Base-by-base conservation (phyloP, 2,329 filamentous ascomycete species). In the Penicillium sp. region DNA sequence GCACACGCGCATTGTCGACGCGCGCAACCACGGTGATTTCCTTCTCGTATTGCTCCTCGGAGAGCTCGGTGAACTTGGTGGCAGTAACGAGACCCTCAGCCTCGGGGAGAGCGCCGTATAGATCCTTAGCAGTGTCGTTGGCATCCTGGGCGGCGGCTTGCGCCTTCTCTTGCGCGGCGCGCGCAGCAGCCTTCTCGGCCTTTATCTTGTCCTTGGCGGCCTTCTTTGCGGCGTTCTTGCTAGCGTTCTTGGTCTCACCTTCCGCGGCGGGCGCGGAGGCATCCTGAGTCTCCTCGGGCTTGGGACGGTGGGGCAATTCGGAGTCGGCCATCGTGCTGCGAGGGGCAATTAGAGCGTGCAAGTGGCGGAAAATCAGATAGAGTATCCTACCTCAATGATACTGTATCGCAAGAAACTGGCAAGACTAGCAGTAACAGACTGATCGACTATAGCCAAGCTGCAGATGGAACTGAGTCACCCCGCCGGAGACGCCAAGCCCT, bases 141-240 rank as follows among this genome's bases (percentile, higher is more conserved):
- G 85, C 85, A 55, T 87, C 83, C 44, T 81, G 82, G 32, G 84
- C 82, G 32, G 85, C 86, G 58, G 86, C 85, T 55, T 85, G 83
- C 41, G 84, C 84, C 57, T 88, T 88, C 69, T 89, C 88, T 68
- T 88, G 87, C 63, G 90, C 88, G n/a, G 87, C 88, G 48, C 74
- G 86, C 77, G 71, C 83, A 71, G 67, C 81, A 42, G 88, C 88
- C 75, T 95, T 95, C 70, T 86, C 82, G 11, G 88, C 89, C 76
- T 95, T 92, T 72, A 93, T 92, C 78, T 92, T 92, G 27, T 92
- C 90, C 78, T 95, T 95, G 65, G 89, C 88, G 43, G 89, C 87
- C 79, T 95, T 96, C 79, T 95, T 95, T 60, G 88, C 77, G 14
- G 86, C 90, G 75, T 87, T 92, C 78, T 95, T 92, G 57, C 88